Conservation (phyloP, 2,329 filamentous ascomycete genomes). For the Bipolaris oryzae region DNA sequence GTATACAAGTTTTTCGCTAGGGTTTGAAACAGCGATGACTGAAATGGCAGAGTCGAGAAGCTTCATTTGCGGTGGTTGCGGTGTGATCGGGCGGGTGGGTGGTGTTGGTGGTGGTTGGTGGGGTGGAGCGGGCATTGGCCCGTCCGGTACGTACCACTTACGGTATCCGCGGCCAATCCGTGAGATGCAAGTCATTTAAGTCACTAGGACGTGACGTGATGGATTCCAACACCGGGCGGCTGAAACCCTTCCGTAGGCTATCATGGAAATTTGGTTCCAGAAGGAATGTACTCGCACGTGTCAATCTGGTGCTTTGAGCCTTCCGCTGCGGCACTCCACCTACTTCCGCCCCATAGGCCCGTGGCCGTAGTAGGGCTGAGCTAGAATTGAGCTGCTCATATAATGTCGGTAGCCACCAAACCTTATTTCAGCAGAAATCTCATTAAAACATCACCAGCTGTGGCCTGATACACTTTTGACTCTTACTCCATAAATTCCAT, state of each 20-base stretch:
- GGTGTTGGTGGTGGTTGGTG: background rate
- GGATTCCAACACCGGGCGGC: no score
- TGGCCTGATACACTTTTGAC: background rate
- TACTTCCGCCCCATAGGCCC: background rate
- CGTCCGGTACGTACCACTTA: background rate
- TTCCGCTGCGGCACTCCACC: background rate
- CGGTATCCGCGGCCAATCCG: background rate
- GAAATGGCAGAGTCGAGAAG: no score
- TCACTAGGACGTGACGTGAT: background rate
- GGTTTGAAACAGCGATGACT: no score
- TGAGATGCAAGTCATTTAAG: background rate
- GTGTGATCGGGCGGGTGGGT: no score
- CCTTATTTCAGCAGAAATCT: background rate
- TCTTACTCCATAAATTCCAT: background rate
- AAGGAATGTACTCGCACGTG: background rate
- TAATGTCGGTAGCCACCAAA: background rate
- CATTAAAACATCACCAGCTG: background rate
- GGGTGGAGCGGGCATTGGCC: background rate
- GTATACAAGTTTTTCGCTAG: no score
- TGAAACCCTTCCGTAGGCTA: background rate
- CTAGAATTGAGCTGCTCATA: background rate
- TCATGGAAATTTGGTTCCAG: background rate
- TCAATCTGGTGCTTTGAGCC: background rate
- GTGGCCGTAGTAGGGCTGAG: background rate
- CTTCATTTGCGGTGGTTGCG: no score